A percentile compares a stretch with the other conserved stretches of the same genome.
phyloP scores from a whole-genome alignment of 768 basidiomycete genomes.

The Panaeolus cyanescens region DNA sequence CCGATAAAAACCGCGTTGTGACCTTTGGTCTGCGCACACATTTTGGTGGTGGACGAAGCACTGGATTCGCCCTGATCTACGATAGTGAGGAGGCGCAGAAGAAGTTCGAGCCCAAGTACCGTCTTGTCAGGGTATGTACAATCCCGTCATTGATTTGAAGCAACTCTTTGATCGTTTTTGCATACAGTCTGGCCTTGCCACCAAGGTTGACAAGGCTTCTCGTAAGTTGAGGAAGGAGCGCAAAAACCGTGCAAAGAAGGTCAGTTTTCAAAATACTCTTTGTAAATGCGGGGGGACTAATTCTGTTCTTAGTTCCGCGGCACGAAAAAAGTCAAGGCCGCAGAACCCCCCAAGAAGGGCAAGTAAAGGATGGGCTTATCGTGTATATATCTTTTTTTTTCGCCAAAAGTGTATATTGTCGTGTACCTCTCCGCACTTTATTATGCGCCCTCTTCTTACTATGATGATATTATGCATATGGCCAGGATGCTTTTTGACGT shows the following conservation, averaged over 20 bases:
- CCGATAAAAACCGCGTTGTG: conserved; percentile 87
- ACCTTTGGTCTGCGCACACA: conserved; percentile 94
- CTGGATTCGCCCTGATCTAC: conserved; percentile 97
- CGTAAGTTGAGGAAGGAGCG: conserved; percentile 99
- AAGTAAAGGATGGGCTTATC: conserved; percentile 57
- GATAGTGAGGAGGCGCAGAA: conserved; percentile 93
- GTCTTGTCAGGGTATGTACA: conserved; percentile 85
- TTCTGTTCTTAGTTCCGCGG: conserved; percentile 80
- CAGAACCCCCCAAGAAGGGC: conserved; percentile 90
- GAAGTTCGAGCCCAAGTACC: conserved; percentile 97
- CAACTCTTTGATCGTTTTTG: not conserved
- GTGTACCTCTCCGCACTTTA: not conserved
- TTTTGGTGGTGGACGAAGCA: conserved; percentile 98
- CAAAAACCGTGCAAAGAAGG: conserved; percentile 99
- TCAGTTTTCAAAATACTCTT: no score
- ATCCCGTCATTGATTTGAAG: not conserved
- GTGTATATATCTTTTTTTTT: conserved; percentile 35
- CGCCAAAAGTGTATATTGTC: conserved; percentile 7
- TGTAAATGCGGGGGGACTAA: no score
- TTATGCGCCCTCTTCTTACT: not conserved
- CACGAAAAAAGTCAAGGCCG: conserved; percentile 93
- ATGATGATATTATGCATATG: conserved; percentile 22
- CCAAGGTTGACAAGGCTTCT: conserved; percentile 88
- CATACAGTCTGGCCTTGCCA: conserved; percentile 60
- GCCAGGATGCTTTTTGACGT: not conserved